Evolutionary conservation across 176 grass and related monocot genomes (phyloP).

Genomic region (Carex kokanica): DNA sequence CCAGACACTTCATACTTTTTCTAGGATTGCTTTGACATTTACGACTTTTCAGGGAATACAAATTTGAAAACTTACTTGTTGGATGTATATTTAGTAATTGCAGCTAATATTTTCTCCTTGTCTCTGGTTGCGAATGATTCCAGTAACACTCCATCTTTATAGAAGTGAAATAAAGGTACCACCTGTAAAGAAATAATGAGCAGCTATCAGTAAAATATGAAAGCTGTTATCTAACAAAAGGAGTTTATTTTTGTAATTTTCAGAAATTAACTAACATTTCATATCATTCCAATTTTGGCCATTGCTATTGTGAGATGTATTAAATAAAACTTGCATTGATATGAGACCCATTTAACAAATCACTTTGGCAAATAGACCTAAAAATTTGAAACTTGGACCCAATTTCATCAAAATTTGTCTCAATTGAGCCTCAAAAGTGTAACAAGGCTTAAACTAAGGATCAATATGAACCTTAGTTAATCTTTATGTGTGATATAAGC

Average conservation of each 20-base stretch:
- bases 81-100: constrained; percentile 67
- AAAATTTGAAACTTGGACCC: not conserved
- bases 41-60: not conserved
- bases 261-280: not conserved
- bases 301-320: too few species aligned
- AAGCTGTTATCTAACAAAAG: not conserved
- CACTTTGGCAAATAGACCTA: not conserved
- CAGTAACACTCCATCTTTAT: constrained; percentile 65
- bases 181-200: constrained; percentile 31
- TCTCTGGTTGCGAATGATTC: constrained; percentile 91
- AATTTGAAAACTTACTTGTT: constrained; percentile 26
- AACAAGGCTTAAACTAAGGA: too few species aligned
- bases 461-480: not conserved
- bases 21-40: not conserved
- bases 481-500: not conserved
- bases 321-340: too few species aligned
- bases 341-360: not conserved
- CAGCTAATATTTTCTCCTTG: constrained; percentile 70
- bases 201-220: not conserved
- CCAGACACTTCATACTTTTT: not conserved
- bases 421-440: not conserved
- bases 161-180: constrained; percentile 92
- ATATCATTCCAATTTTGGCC: not conserved
- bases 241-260: not conserved
- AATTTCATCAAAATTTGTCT: not conserved